A percentile compares a stretch with the other conserved stretches of the same genome.
phyloP scores from a whole-genome alignment of 2,329 filamentous ascomycete genomes.

The Coleophoma cylindrospora region DNA sequence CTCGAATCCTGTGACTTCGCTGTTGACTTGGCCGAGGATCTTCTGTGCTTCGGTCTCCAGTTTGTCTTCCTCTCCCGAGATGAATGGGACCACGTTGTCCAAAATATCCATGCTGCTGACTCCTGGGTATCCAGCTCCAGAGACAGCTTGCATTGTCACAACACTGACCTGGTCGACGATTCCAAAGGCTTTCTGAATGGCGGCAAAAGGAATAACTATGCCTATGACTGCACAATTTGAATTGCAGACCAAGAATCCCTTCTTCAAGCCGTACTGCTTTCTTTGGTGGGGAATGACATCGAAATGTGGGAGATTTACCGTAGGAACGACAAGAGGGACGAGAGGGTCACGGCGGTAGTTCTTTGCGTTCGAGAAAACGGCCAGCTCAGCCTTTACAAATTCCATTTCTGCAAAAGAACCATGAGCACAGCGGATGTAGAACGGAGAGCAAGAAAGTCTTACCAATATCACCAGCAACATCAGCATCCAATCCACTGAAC shows the following conservation, averaged over 20 bases:
- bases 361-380: conserved; percentile 96
- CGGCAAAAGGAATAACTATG: conserved; percentile 90
- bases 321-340: conserved; percentile 90
- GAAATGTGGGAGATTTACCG: conserved; percentile 86
- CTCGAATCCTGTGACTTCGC: conserved; percentile 66
- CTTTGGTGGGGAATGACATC: conserved; percentile 87
- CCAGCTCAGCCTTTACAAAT: conserved; percentile 81
- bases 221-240: conserved; percentile 98
- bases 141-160: conserved; percentile 92
- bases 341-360: conserved; percentile 90
- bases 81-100: conserved; percentile 94
- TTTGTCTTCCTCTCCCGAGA: conserved; percentile 92
- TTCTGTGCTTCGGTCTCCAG: conserved; percentile 92
- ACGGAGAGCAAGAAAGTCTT: conserved; percentile 24
- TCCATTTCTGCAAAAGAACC: conserved; percentile 62
- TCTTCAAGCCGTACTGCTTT: conserved; percentile 63
- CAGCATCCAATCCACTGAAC: conserved; percentile 88
- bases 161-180: conserved; percentile 71
- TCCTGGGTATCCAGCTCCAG: conserved; percentile 85
- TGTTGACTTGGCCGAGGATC: conserved; percentile 76
- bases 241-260: conserved; percentile 95
- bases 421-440: no score
- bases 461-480: conserved; percentile 91
- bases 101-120: conserved; percentile 93
- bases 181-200: conserved; percentile 81